phyloP scores from a whole-genome alignment of 495 filamentous ascomycete genomes.

The Schizothecium vesticola region DNA sequence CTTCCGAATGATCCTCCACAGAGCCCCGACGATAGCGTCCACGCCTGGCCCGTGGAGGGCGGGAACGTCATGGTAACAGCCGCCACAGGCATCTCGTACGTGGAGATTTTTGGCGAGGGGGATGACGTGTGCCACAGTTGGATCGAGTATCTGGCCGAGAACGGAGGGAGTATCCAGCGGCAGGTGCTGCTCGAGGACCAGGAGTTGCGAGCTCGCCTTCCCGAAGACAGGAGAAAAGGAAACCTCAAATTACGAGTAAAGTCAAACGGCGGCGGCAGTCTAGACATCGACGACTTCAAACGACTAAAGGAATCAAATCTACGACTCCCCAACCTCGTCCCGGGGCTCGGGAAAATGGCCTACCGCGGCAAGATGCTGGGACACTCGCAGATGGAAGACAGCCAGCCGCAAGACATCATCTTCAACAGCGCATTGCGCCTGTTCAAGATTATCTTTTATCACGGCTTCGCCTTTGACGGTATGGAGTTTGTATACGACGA shows the following conservation, averaged over 20 bases:
- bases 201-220: slow-evolving; percentile 65
- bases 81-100: slow-evolving; percentile 69
- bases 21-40: slow-evolving; percentile 69
- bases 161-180: slow-evolving; percentile 52
- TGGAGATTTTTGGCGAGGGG: slow-evolving; percentile 73
- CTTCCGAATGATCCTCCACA: slow-evolving; percentile 68
- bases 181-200: slow-evolving; percentile 68
- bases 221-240: slow-evolving; percentile 64
- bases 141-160: slow-evolving; percentile 68
- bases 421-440: slow-evolving; percentile 65
- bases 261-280: slow-evolving; percentile 65
- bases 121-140: slow-evolving; percentile 69
- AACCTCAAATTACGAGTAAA: slow-evolving; percentile 65
- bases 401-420: slow-evolving; percentile 65
- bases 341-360: slow-evolving; percentile 59
- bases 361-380: slow-evolving; percentile 78
- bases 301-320: slow-evolving; percentile 62
- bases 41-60: slow-evolving; percentile 81
- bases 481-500: slow-evolving; percentile 94
- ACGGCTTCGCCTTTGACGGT: slow-evolving; percentile 74
- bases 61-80: slow-evolving; percentile 77
- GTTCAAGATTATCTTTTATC: slow-evolving; percentile 68
- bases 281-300: slow-evolving; percentile 68
- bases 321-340: slow-evolving; percentile 49
- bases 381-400: slow-evolving; percentile 63